Evolutionary conservation across 108 stramenopile genomes (phyloP), one percentile per base, ranked within the genome.

Genomic region (Fragilaria crotonensis): DNA sequence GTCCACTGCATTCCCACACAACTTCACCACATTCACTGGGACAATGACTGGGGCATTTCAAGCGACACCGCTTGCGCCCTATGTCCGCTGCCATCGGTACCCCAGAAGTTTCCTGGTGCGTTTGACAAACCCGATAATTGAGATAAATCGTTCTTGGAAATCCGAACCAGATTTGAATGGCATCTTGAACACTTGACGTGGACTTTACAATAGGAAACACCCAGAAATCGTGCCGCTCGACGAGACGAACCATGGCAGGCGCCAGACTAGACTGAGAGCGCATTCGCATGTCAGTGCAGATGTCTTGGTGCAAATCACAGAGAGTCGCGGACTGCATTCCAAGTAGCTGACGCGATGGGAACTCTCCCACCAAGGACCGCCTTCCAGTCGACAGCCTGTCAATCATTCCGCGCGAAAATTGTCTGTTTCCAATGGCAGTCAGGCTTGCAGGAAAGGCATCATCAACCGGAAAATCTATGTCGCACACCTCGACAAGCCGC

Each of bases 1-100:
- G 58, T 4, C 81, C 85, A 56, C 82, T 89, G 67, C 87, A 89
- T 63, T 93, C 87, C 91, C 91, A 93, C 57, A 79, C 77, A 20
- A 93, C 60, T 50, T 45, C 52, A 19, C 63, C 74, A 53, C 70
- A 52, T 30, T 62, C 44, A 1, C 28, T 26, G 3, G 59, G 48
- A 56, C 75, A 73, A 18, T 66, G 48, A 47, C 75, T 68, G 11
- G 84, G 73, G 66, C 80, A 79, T 33, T 30, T 31, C 51, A 41
- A 41, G 36, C 7, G 36, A 41, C 11, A 41, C 14, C 14, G n/a
- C n/a, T n/a, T n/a, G n/a, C n/a, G n/a, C n/a, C n/a, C n/a, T n/a
- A n/a, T 41, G 11, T 14, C 36, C 36, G 7, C 14, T 41, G 14
- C 14, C 14, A 7, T 41, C 14, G 36, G 14, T 14, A 41, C 14